A percentile compares a stretch with the other conserved stretches of the same genome.
phyloP scores from a whole-genome alignment of 306 rosid species.

The Pueraria montana region DNA sequence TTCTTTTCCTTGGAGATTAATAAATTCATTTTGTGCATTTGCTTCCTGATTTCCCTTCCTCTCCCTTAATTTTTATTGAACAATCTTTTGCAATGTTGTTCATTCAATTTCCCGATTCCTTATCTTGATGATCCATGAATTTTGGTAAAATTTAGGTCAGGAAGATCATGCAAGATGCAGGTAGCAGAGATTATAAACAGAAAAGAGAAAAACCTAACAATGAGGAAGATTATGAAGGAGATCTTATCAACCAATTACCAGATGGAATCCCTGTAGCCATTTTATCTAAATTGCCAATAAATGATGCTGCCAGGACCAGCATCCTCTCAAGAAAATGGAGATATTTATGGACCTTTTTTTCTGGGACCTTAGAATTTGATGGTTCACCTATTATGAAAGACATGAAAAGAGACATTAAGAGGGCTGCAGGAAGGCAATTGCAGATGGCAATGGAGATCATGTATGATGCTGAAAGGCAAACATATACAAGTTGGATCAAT shows the following conservation, averaged over 20 bases:
- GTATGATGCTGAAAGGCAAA: conserved; percentile 53
- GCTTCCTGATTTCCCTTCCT: not conserved
- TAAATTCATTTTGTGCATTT: not conserved
- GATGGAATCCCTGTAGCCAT: conserved; percentile 50
- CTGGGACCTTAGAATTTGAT: conserved; percentile 49
- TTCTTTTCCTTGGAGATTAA: not conserved
- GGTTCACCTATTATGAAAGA: conserved; percentile 56
- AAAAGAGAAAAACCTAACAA: conserved; percentile 41
- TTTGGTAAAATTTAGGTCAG: conserved; percentile 35
- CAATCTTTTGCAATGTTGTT: not conserved
- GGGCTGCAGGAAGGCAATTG: conserved; percentile 28
- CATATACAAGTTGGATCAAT: conserved; percentile 53
- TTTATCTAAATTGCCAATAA: conserved; percentile 49
- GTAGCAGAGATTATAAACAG: conserved; percentile 33
- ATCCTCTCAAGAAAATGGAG: conserved; percentile 57
- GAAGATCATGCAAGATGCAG: conserved; percentile 43
- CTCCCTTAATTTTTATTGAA: not conserved
- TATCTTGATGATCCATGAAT: conserved; percentile 28
- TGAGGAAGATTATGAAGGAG: conserved; percentile 35
- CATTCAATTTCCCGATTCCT: not conserved
- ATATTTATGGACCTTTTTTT: conserved; percentile 42
- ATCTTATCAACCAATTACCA: conserved; percentile 52
- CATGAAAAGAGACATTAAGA: conserved; percentile 38
- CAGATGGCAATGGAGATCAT: conserved; percentile 53
- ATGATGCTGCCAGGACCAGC: conserved; percentile 53